Base-by-base conservation (phyloP, 208 protist species). In the Leishmania tarentolae region DNA sequence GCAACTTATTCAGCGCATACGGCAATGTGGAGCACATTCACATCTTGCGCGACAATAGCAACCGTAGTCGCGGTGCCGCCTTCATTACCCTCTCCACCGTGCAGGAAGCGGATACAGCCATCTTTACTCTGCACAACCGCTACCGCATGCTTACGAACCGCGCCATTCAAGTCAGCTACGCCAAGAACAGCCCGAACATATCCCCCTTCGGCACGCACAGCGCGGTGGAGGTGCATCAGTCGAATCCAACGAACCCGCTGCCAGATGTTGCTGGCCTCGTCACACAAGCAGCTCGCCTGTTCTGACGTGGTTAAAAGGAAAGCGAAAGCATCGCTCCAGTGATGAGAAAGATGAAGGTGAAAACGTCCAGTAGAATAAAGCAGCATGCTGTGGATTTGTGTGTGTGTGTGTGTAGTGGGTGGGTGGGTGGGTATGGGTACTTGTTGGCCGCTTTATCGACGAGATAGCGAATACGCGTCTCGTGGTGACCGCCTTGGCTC, bases 91-190 rank as follows among this genome's bases (percentile, higher is more conserved):
- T 90, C 84, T 90, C 83, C 21, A 94, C 83, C 13, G 93, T 95
- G 31, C 86, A 95, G 76, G 93, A 96, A 71, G 94, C 94, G 2
- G 93, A 97, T 72, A 95, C 91, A 19, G 94, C 94, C 37, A 96
- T 97, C 76, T 96, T 95, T 46, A 96, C 94, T 0, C 88, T 97
- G 57, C 94, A 97, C 82, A 95, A 96, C 81, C 87, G 93, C 24
- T 95, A 96, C 87, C 93, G 91, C 80, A 96, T 97, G 93, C 85
- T 97, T 19, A 92, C 93, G 13, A 96, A 95, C 78, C 90, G 93
- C 9, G 92, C 94, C 50, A 95, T 97, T 76, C 94, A 97, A 73
- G 94, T 97, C 40, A 96, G 91, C 80, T 96, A 97, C 87, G 93
- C 94, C 13, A 97, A 97, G 84, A 94, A 94, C 85, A 96, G 92